A percentile compares a stretch with the other conserved stretches of the same genome.
Conservation (phyloP, 495 filamentous ascomycete species). For the Amniculicola lignicola region DNA sequence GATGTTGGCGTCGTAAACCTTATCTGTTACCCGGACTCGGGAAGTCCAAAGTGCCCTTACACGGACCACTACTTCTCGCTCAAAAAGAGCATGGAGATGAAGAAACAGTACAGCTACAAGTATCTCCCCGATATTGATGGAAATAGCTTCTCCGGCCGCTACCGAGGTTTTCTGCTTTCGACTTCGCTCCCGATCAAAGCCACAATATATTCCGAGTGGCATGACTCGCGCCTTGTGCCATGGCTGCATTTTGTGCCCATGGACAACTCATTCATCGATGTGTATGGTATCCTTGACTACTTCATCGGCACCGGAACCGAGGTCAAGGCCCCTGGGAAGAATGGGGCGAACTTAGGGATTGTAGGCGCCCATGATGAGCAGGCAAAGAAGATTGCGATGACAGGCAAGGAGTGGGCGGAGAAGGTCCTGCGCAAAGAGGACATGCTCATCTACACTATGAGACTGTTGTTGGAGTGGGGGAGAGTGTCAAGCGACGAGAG, state of each 20-base stretch:
- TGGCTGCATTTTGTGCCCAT: conserved; percentile 64
- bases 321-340: not conserved
- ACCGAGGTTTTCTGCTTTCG: conserved; percentile 37
- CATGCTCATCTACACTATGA: conserved; percentile 33
- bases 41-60: conserved; percentile 26
- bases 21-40: conserved; percentile 37
- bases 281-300: conserved; percentile 75
- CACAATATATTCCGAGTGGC: conserved; percentile 45
- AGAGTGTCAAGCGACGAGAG: conserved; percentile 30
- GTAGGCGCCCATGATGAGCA: conserved; percentile 26
- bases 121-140: conserved; percentile 45
- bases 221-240: conserved; percentile 40
- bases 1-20: conserved; percentile 39
- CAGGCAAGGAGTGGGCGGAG: conserved; percentile 33
- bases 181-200: conserved; percentile 44
- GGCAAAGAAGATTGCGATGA: conserved; percentile 30
- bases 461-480: conserved; percentile 34
- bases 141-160: conserved; percentile 42
- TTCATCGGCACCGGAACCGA: conserved; percentile 55
- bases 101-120: conserved; percentile 41
- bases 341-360: not conserved
- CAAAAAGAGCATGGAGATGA: conserved; percentile 30
- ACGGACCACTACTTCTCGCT: conserved; percentile 36
- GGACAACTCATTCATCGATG: conserved; percentile 74
- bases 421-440: conserved; percentile 33